These are phyloP conservation scores for Pilatotrama ljubarskyi DNA, from an alignment of 768 basidiomycete genomes.

Conservation along the genomic window DNA sequence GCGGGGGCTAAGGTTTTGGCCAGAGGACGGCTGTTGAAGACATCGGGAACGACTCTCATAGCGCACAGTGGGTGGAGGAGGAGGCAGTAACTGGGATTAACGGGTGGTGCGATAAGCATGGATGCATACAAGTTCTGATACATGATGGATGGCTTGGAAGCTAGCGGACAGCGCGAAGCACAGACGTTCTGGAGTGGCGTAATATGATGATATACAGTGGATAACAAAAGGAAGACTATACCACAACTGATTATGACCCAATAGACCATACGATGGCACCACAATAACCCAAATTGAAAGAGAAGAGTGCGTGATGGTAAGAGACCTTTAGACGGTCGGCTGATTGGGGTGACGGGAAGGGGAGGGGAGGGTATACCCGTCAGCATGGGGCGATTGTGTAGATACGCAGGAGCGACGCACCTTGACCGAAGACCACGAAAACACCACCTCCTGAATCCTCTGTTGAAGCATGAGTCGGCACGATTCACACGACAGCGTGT, in stretches of 20 bases:
- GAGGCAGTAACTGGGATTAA: no score
- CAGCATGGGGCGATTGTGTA: not conserved
- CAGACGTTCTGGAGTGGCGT: no score
- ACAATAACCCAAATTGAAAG: no score
- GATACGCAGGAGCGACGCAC: constrained; percentile 33
- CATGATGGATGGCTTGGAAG: not conserved
- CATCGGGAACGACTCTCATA: not conserved
- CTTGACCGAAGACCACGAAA: constrained; percentile 77
- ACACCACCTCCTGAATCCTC: constrained; percentile 60
- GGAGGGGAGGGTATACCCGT: not conserved
- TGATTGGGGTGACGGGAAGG: not conserved
- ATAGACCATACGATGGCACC: no score
- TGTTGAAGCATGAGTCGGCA: constrained; percentile 61
- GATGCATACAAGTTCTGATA: not conserved
- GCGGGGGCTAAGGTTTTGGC: no score
- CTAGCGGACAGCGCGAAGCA: not conserved
- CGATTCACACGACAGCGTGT: constrained; percentile 62
- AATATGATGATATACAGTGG: not conserved
- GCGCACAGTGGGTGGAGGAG: no score
- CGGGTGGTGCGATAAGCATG: no score
- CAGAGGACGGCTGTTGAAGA: not conserved
- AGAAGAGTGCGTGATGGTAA: no score
- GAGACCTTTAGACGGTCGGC: not conserved
- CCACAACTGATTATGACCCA: not conserved
- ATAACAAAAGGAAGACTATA: not conserved